Evolutionary conservation across 2,329 filamentous ascomycete species (phyloP), one percentile per base, ranked within the genome.

Genomic region (Sordariomycetes sp.): DNA sequence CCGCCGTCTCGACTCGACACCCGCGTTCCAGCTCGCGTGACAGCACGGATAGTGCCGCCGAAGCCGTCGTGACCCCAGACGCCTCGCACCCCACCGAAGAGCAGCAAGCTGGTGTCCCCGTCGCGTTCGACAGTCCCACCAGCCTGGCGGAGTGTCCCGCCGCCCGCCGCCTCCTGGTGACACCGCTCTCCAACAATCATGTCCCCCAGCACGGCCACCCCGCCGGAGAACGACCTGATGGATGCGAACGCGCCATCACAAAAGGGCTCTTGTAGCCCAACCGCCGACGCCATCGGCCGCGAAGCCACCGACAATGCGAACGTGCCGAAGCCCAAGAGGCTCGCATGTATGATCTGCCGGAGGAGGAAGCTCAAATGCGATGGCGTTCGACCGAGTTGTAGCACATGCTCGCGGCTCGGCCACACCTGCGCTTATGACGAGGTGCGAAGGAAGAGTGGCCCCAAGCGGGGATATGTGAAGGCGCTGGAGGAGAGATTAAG

Each of bases 401-500:
- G 88, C 65, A 96, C 91, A 28, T 97, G 92, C 71, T 85, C 88
- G 35, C 80, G 92, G n/a, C 76, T 96, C 55, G 86, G 89, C 51
- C 92, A 97, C 71, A 82, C 87, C 58, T 96, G 92, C 74, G 86
- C 88, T 61, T 96, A 96, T 69, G 91, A 96, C 68, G 91, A 96
- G 74, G 87, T 93, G 65, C 83, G 92, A 69, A 89, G 90, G 74
- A 96, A 96, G 82, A 96, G 91, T 70, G 92, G 92, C 2, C 92
- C 92, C 2, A 96, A 96, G 76, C 82, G 92, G 69, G 92, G 92
- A 65, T 96, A 97, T 69, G 92, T 96, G 61, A 96, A 96, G 77
- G 87, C 91, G 60, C 74, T 97, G 64, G 94, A 97, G 72, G 92
- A 95, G 70, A 83, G 94, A 70, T 75, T 99, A 67, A 92, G 91